Evolutionary conservation across 257 asterid species (phyloP), one percentile per base, ranked within the genome.

Genomic region (Solanum paucissectum): DNA sequence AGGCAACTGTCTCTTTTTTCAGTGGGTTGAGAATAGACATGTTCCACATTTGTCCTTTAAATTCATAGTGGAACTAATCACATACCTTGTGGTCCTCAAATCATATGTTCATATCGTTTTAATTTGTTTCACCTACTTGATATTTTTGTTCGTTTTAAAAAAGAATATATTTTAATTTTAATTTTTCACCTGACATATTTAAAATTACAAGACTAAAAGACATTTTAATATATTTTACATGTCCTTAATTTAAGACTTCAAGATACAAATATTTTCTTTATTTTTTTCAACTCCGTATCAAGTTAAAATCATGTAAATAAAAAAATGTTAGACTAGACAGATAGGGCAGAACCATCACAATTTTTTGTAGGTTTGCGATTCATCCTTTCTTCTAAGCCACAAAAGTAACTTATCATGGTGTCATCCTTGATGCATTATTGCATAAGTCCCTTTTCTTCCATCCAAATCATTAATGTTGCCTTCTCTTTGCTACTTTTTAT

Each of bases 61-160:
- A n/a, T n/a, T 4, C n/a, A 42, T 76, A 38, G 83, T 38, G 58
- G 83, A 76, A 76, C 58, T 23, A 38, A 23, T 76, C 83, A 38
- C 58, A 38, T 38, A 38, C 12, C 21, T 76, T 12, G 23, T 76
- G 58, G 83, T 76, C 58, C 83, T 36, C 16, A 73, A 73, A 9
- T 18, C 11, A 60, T 60, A 60, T 60, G 23, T 23, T 0, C 69
- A 12, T 25, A 46, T 5, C 11, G 3, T 55, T 49, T 55, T 55
- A 55, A 20, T 2, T 55, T 55, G 3, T 20, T 55, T 55, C 0
- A 7, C 0, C 0, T 18, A 18, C 0, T 18, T 55, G 20, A 4
- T 21, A 0, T 64, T 64, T 64, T n/a, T 0, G 0, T 52, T 52
- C 1, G 9, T 29, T 52, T 52, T 16, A 0, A 6, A 52, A 52